These are phyloP conservation scores for Daldinia bambusicola DNA, from an alignment of 495 filamentous ascomycete genomes.

Conservation along the genomic window DNA sequence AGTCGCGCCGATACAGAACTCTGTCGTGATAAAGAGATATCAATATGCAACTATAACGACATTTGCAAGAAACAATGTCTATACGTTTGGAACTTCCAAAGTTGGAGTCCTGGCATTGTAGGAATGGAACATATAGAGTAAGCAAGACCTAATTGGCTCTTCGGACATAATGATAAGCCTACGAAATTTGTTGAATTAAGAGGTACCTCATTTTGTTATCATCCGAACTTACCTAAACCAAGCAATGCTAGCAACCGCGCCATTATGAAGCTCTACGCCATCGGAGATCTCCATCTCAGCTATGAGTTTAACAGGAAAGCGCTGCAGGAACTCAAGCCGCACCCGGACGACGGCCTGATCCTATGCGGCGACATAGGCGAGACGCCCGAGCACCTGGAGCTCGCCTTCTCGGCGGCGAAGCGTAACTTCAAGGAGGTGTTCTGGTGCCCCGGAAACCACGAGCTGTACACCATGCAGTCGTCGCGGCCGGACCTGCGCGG, in stretches of 20 bases:
- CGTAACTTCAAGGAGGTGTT: conserved; percentile 45
- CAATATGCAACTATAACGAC: conserved; percentile 1
- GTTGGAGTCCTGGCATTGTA: not conserved
- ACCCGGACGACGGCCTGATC: conserved; percentile 49
- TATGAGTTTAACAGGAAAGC: conserved; percentile 47
- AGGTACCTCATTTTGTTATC: conserved; percentile 18
- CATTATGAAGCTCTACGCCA: conserved; percentile 51
- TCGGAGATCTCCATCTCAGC: conserved; percentile 52
- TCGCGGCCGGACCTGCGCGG: conserved; percentile 42
- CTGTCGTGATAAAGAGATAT: not conserved
- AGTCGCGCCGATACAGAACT: not conserved
- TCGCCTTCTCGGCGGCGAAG: conserved; percentile 43
- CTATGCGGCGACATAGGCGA: conserved; percentile 51
- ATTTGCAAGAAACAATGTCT: too few species aligned
- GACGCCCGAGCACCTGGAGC: conserved; percentile 44
- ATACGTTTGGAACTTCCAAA: too few species aligned
- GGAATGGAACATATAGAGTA: not conserved
- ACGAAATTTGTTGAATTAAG: not conserved
- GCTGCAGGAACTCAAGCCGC: conserved; percentile 43
- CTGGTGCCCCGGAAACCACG: conserved; percentile 53
- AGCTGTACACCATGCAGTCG: conserved; percentile 49
- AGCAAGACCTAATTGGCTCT: conserved; percentile 10
- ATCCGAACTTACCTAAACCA: conserved; percentile 10
- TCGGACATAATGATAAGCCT: conserved; percentile 8
- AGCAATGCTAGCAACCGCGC: conserved; percentile 20